Evolutionary conservation across 768 basidiomycete species (phyloP).

Genomic region (Phaeotremella fagi): DNA sequence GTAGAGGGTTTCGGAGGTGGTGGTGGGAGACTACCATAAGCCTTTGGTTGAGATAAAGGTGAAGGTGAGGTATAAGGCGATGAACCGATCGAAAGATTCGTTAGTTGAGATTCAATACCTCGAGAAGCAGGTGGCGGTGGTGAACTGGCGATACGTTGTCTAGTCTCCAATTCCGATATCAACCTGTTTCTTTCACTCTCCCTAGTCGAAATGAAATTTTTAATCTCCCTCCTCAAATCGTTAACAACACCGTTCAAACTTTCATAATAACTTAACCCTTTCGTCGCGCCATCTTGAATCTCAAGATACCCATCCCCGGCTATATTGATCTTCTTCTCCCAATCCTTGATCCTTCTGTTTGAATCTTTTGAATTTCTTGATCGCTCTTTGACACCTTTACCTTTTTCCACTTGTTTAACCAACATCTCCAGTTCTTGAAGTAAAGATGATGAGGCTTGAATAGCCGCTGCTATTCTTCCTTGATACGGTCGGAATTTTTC

Average conservation of each 20-base stretch:
- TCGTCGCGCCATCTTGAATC: constrained; percentile 76
- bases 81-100: constrained; percentile 20
- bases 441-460: constrained; percentile 67
- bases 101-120: constrained; percentile 30
- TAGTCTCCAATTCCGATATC: constrained; percentile 64
- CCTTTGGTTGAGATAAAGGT: constrained; percentile 20
- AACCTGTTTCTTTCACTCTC: constrained; percentile 66
- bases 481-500: constrained; percentile 95
- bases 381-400: constrained; percentile 68
- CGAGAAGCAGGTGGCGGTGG: constrained; percentile 42
- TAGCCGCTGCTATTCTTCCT: constrained; percentile 68
- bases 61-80: constrained; percentile 26
- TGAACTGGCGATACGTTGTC: constrained; percentile 57
- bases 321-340: constrained; percentile 64
- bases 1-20: constrained; percentile 52
- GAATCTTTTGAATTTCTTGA: constrained; percentile 76
- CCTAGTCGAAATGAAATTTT: constrained; percentile 61
- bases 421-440: constrained; percentile 69
- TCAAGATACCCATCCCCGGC: constrained; percentile 82
- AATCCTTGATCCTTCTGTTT: constrained; percentile 72
- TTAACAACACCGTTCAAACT: constrained; percentile 65
- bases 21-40: constrained; percentile 31
- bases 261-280: constrained; percentile 82
- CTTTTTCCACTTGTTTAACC: constrained; percentile 69
- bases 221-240: constrained; percentile 59